Conservation (phyloP, 495 filamentous ascomycete species). For the Echria macrotheca region DNA sequence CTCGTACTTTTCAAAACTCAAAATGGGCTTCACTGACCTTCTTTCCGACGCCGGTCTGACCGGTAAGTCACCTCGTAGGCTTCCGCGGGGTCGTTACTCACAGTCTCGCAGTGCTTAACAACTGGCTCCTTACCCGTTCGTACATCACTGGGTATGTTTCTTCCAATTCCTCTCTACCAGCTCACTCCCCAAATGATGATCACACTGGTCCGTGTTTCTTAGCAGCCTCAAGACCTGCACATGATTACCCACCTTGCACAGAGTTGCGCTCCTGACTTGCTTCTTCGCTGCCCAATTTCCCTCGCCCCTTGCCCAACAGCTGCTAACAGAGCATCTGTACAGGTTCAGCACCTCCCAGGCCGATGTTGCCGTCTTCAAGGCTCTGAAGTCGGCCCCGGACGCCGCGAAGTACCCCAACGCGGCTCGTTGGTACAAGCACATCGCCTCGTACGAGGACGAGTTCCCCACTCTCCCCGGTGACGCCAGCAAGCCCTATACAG, state of each 20-base stretch:
- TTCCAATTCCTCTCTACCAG: slow-evolving; percentile 14
- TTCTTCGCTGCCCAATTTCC: slow-evolving; percentile 4
- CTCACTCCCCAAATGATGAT: slow-evolving; percentile 62
- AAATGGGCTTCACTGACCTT: slow-evolving; percentile 95
- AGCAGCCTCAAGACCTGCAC: slow-evolving; percentile 95
- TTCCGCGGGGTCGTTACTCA: background rate
- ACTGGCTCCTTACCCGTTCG: slow-evolving; percentile 81
- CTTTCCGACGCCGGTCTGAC: slow-evolving; percentile 79
- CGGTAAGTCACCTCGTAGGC: slow-evolving; percentile 53
- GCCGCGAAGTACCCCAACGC: slow-evolving; percentile 86
- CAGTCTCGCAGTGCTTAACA: slow-evolving; percentile 69
- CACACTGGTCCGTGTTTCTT: slow-evolving; percentile 98
- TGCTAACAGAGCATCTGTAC: no score
- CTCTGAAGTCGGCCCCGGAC: slow-evolving; percentile 67
- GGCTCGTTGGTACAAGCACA: slow-evolving; percentile 98
- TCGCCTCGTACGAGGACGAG: slow-evolving; percentile 80
- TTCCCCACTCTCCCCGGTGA: slow-evolving; percentile 90
- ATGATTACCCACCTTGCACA: slow-evolving; percentile 74
- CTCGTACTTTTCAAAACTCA: slow-evolving; percentile 4
- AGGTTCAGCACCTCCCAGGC: slow-evolving; percentile 88
- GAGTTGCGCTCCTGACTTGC: slow-evolving; percentile 76
- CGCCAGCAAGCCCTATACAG: slow-evolving; percentile 75
- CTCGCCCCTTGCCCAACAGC: slow-evolving; percentile 14
- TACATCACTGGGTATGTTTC: slow-evolving; percentile 83
- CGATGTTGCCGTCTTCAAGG: slow-evolving; percentile 92